These are phyloP conservation scores for Liquidambar formosana DNA, from an alignment of 164 flowering plant species.

Conservation along the genomic window DNA sequence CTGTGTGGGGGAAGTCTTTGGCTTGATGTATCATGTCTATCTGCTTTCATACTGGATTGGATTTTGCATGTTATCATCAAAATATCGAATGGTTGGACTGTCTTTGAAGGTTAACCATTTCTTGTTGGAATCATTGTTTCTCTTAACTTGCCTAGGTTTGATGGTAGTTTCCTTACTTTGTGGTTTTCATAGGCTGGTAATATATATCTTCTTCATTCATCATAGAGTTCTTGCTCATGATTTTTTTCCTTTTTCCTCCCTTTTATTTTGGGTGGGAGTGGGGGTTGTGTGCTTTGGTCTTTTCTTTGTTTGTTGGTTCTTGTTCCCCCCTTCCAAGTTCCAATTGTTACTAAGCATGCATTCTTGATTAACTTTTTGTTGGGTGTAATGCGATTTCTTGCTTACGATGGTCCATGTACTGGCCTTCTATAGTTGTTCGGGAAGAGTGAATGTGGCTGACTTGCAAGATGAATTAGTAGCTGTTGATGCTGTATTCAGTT, in stretches of 20 bases:
- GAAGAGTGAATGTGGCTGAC: slow-evolving; percentile 30
- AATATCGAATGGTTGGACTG: slow-evolving; percentile 23
- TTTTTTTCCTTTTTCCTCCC: not conserved
- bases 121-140: slow-evolving; percentile 14
- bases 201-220: not conserved
- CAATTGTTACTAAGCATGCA: not conserved
- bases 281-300: not conserved
- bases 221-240: not conserved
- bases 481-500: slow-evolving; percentile 22
- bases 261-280: not conserved
- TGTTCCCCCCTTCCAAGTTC: not conserved
- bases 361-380: not conserved
- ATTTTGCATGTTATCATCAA: slow-evolving; percentile 21
- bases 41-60: slow-evolving; percentile 14
- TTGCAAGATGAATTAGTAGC: slow-evolving; percentile 32
- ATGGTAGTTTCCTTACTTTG: not conserved
- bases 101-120: slow-evolving; percentile 16
- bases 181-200: slow-evolving; percentile 2
- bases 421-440: slow-evolving; percentile 22
- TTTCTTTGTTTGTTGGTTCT: not conserved
- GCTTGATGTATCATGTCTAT: not conserved
- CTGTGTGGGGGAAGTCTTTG: slow-evolving; percentile 2
- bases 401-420: slow-evolving; percentile 18
- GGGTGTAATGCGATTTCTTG: not conserved
- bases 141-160: slow-evolving; percentile 5